Conservation (phyloP, 169 alveolate species). For the Toxoplasma gondii region DNA sequence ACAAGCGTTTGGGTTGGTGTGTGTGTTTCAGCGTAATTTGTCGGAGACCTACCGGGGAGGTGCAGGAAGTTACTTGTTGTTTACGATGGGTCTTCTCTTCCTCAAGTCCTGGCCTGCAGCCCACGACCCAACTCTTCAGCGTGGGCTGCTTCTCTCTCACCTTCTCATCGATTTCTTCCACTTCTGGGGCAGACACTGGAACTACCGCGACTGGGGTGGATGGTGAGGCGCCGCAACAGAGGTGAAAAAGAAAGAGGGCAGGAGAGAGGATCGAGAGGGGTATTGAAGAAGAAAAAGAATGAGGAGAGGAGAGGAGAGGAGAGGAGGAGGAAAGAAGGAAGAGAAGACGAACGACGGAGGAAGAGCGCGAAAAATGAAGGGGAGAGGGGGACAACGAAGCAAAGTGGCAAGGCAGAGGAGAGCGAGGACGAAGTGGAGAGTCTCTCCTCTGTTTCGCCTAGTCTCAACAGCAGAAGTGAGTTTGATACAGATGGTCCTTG, state of each 20-base stretch:
- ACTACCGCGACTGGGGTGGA: slow-evolving; percentile 44
- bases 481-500: no score
- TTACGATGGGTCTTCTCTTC: slow-evolving; percentile 55
- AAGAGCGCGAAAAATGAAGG: no score
- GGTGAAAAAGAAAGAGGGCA: not conserved
- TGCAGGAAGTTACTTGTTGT: slow-evolving; percentile 72
- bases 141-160: slow-evolving; percentile 22
- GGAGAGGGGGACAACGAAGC: no score
- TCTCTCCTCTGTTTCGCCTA: no score
- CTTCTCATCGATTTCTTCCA: slow-evolving; percentile 21
- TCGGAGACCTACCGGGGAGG: slow-evolving; percentile 77
- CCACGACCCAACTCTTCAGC: not conserved
- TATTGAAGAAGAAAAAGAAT: not conserved
- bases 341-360: not conserved
- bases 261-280: not conserved
- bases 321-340: not conserved
- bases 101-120: not conserved
- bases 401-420: no score
- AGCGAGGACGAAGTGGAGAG: no score
- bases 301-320: not conserved
- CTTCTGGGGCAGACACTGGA: slow-evolving; percentile 27
- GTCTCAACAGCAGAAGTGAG: no score
- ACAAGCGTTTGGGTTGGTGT: not conserved
- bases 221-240: not conserved
- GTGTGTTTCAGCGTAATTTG: slow-evolving; percentile 57